Conservation (phyloP, 2,329 filamentous ascomycete species). For the Alternaria novae-zelandiae region DNA sequence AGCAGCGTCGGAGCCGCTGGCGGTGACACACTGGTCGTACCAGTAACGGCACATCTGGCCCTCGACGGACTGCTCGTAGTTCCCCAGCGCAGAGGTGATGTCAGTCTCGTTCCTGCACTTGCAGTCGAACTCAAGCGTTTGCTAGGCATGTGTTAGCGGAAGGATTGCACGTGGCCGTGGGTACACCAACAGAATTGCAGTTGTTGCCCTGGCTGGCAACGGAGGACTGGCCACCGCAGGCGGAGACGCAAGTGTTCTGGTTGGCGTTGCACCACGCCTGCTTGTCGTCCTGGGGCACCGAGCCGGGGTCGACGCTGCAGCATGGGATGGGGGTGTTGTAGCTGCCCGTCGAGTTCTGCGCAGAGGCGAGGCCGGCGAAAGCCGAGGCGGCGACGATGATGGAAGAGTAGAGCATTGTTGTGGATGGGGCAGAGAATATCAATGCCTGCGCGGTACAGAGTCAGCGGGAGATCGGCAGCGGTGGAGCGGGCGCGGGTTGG, state of each 20-base stretch:
- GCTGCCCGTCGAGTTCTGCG: conserved; percentile 49
- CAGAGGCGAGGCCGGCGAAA: conserved; percentile 53
- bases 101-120: conserved; percentile 63
- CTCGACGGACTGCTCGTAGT: conserved; percentile 65
- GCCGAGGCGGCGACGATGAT: conserved; percentile 56
- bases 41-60: conserved; percentile 65
- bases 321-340: conserved; percentile 41
- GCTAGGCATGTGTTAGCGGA: conserved; percentile 48
- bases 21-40: conserved; percentile 52
- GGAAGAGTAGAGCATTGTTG: conserved; percentile 57
- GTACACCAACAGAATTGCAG: conserved; percentile 63
- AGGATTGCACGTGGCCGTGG: too few relatives aligned
- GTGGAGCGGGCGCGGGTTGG: conserved; percentile 8
- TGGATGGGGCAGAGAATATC: conserved; percentile 38
- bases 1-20: conserved; percentile 47
- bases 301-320: conserved; percentile 52
- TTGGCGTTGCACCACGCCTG: conserved; percentile 65
- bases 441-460: conserved; percentile 41
- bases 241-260: conserved; percentile 64
- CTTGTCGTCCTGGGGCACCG: conserved; percentile 47
- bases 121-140: conserved; percentile 62
- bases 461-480: conserved; percentile 34
- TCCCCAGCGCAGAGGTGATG: conserved; percentile 47
- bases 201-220: conserved; percentile 56
- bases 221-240: conserved; percentile 59